Conservation (phyloP, 208 protist species). For the Phytomonas sp. region DNA sequence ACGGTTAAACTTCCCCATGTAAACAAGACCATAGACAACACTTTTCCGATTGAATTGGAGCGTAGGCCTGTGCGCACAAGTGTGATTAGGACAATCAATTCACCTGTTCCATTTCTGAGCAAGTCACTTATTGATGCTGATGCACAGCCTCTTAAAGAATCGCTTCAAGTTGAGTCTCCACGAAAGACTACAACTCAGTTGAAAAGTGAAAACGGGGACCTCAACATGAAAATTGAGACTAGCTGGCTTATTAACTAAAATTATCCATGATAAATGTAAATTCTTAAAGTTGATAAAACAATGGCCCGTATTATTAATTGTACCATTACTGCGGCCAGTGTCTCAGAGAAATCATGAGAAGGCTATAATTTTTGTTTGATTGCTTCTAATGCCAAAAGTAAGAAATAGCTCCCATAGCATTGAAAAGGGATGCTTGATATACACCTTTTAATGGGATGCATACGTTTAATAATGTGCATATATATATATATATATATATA, state of each 20-base stretch:
- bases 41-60: neutral
- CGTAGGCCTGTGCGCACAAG: neutral
- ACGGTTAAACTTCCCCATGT: neutral
- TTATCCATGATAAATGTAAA: neutral
- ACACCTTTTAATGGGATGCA: neutral
- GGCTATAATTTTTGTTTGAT: neutral
- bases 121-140: neutral
- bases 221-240: neutral
- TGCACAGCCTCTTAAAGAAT: neutral
- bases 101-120: neutral
- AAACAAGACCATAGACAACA: neutral
- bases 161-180: neutral
- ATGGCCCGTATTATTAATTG: neutral
- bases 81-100: neutral
- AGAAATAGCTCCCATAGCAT: neutral
- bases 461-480: neutral
- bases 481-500: conserved; percentile 4
- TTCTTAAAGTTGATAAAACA: neutral
- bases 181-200: neutral
- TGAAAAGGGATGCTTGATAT: neutral
- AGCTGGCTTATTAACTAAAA: neutral
- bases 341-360: neutral
- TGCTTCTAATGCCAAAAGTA: neutral
- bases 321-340: neutral
- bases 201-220: neutral